Base-by-base conservation (phyloP, 768 basidiomycete species). In the Suillus fuscotomentosus region DNA sequence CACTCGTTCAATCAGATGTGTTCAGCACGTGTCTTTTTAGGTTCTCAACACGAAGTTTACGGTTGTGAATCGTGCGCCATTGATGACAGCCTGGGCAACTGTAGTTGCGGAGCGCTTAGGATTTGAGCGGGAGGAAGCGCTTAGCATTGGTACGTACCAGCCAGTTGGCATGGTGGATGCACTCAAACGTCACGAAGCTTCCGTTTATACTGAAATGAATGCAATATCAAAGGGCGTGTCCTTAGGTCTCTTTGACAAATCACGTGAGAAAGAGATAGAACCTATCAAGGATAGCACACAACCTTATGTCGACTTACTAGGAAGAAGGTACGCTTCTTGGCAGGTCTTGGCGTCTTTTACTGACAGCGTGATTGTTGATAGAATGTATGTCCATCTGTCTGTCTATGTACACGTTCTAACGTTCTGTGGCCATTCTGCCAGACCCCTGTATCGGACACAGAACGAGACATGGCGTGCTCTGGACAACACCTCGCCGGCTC, bases 11-110 rank as follows among this genome's bases (percentile, higher is more conserved):
- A 9, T 42, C 15, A 47, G 36, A 11, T 20, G 60, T 63, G 22
- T 62, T 61, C 27, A 14, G 62, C 57, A 48, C 60, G 45, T n/a
- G 4, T 53, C 53, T 65, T 15, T 27, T 34, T 64, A 94, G 92
- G 73, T 81, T 9, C 80, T 97, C 50, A 79, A 75, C 66, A 76
- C 75, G 22, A 89, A 93, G 68, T 82, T 79, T 9, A 82, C 86
- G 22, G 82, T 94, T 22, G 83, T 93, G 53, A 99, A 99, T 75
- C 88, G 97, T 27, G 96, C 97, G 1, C 97, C 97, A 0, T 82
- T 98, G 53, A 92, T 98, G 92, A 95, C 89, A 62, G 94, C 91
- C 2, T 99, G 97, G 97, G 88, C 94, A 2, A 91, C 84, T 60
- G 77, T 94, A 41, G 92, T 98, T 34, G 91, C 93, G 4, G 92